Conservation (phyloP, 176 grass and related monocot genomes). For the Lolium perenne region DNA sequence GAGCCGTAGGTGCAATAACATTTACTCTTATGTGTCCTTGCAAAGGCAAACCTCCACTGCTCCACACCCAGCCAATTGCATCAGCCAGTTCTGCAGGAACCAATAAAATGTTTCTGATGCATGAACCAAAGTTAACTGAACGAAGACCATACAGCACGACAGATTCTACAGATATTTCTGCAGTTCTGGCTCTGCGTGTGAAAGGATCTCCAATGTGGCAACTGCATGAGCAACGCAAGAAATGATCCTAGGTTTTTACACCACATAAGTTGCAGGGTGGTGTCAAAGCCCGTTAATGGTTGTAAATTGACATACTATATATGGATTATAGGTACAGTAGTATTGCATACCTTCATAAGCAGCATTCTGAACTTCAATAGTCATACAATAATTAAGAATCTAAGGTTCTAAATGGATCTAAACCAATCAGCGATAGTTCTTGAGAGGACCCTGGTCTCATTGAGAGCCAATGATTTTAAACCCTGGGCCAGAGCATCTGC, state of each 20-base stretch:
- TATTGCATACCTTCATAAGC: slow-evolving; percentile 44
- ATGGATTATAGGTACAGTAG: neutral
- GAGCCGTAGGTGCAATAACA: neutral
- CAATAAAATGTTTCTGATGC: slow-evolving; percentile 9
- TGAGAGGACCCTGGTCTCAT: slow-evolving; percentile 79
- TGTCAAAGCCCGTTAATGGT: slow-evolving; percentile 5
- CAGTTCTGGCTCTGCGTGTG: neutral
- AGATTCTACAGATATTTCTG: slow-evolving; percentile 38
- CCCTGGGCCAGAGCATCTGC: slow-evolving; percentile 89
- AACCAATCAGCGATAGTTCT: slow-evolving; percentile 88
- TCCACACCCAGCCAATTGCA: neutral
- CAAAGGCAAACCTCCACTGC: neutral
- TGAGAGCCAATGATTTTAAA: slow-evolving; percentile 88
- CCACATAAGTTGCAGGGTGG: neutral
- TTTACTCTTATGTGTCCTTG: neutral
- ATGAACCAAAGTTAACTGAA: neutral
- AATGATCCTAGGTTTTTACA: slow-evolving; percentile 10
- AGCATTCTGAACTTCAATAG: slow-evolving; percentile 5
- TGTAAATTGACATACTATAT: neutral
- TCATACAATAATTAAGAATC: neutral
- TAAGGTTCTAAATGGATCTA: slow-evolving; percentile 45
- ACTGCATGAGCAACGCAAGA: slow-evolving; percentile 7
- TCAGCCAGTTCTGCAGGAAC: slow-evolving; percentile 4
- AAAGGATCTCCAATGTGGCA: slow-evolving; percentile 17
- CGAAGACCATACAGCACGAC: neutral